Evolutionary conservation across 441 rosid genomes (phyloP).

Genomic region (Iberis amara): DNA sequence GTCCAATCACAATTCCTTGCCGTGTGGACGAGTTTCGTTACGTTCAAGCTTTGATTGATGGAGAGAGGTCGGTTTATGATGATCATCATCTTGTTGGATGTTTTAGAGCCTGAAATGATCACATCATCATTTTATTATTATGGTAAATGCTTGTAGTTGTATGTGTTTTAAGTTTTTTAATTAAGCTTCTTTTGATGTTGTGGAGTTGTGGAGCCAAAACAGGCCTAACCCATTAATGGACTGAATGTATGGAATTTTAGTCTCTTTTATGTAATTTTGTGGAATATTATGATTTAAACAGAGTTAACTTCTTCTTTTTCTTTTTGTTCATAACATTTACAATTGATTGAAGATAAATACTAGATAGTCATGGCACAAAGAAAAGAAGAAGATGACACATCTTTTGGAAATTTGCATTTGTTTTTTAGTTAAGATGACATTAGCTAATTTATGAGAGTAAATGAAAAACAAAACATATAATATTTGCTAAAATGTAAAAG

Average conservation of each 20-base stretch:
- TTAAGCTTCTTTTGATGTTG: conserved; percentile 13
- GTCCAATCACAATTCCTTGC: conserved; percentile 83
- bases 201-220: conserved; percentile 39
- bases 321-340: neutral
- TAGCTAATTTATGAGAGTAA: neutral
- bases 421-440: conserved; percentile 5
- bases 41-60: conserved; percentile 66
- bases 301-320: neutral
- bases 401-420: conserved; percentile 18
- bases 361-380: conserved; percentile 23
- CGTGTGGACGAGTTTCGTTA: conserved; percentile 70
- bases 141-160: neutral
- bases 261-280: conserved; percentile 10
- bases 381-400: conserved; percentile 14
- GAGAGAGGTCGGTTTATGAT: conserved; percentile 47
- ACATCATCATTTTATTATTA: neutral
- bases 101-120: conserved; percentile 52
- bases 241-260: neutral
- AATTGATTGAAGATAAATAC: conserved; percentile 20
- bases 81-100: conserved; percentile 50
- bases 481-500: neutral
- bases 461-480: no score
- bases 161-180: neutral
- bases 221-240: conserved; percentile 33
- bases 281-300: neutral